These are phyloP conservation scores for Eucalyptus pumila DNA, from an alignment of 345 rosid species.

Conservation along the genomic window DNA sequence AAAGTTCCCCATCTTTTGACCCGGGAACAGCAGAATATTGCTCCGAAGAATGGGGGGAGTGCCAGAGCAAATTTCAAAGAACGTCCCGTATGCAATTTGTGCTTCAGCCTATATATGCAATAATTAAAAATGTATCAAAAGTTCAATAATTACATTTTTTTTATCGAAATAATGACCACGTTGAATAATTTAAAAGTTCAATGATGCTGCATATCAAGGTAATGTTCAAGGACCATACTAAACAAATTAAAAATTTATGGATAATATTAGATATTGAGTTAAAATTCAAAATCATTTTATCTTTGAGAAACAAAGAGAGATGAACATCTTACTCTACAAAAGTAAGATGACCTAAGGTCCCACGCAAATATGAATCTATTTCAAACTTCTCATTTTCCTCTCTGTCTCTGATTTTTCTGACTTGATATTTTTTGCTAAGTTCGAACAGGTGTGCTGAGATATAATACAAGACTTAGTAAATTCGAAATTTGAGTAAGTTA, in stretches of 20 bases:
- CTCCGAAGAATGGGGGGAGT: background rate
- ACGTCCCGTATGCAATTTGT: background rate
- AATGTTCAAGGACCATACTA: too few species aligned
- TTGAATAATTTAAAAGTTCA: too few species aligned
- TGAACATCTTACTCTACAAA: too few species aligned
- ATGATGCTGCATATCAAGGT: too few species aligned
- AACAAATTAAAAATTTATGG: too few species aligned
- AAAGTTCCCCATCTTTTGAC: background rate
- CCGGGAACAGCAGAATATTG: background rate
- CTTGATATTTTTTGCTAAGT: background rate
- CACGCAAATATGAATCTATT: fast-evolving
- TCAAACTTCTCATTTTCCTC: background rate
- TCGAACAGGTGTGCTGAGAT: background rate
- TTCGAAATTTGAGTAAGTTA: background rate
- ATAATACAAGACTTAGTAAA: background rate
- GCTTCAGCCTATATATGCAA: background rate
- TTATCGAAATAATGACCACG: too few species aligned
- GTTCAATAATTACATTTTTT: too few species aligned
- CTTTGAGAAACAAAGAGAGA: too few species aligned
- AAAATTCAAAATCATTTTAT: too few species aligned
- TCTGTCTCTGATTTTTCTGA: background rate
- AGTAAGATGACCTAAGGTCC: background rate
- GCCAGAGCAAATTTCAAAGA: background rate
- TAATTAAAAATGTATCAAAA: too few species aligned
- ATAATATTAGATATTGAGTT: too few species aligned